Percentiles rank a stretch among this genome's conserved stretches.
Conservation (phyloP, 495 filamentous ascomycete genomes). For the Penicillium psychrofluorescens region DNA sequence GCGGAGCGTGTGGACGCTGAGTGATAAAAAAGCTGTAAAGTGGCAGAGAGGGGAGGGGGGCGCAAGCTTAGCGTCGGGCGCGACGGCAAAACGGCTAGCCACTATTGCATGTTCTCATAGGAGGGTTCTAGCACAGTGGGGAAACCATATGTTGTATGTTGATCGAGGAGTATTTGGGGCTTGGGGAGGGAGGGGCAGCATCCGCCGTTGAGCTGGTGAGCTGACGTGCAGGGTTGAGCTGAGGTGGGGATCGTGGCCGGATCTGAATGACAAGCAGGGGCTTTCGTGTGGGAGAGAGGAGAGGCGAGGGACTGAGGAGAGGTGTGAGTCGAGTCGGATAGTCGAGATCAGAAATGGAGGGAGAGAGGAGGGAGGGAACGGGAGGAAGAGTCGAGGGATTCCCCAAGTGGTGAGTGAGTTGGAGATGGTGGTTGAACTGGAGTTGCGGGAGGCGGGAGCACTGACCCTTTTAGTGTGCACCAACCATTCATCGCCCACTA, state of each 20-base stretch:
- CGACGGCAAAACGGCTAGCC: background rate
- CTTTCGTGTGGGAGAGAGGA: background rate
- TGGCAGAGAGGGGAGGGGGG: background rate
- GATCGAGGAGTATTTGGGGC: no score
- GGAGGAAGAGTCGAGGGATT: background rate
- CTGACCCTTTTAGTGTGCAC: background rate
- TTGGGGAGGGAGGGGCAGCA: no score
- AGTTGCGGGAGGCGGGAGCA: conserved; percentile 1
- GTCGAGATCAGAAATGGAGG: background rate
- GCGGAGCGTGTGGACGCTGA: conserved; percentile 3
- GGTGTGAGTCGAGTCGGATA: no score
- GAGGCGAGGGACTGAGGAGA: background rate
- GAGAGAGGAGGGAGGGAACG: background rate
- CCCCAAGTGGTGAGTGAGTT: no score
- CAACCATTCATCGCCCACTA: no score
- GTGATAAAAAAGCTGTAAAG: background rate
- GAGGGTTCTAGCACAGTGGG: background rate
- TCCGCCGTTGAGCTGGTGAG: background rate
- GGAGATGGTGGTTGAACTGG: background rate
- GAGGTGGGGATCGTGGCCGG: background rate
- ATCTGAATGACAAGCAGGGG: conserved; percentile 1
- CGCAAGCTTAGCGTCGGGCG: background rate
- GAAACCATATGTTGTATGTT: no score
- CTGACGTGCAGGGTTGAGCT: background rate
- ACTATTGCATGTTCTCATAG: conserved; percentile 2